These are phyloP conservation scores for Boechera retrofracta DNA, from an alignment of 345 rosid genomes.

Conservation along the genomic window DNA sequence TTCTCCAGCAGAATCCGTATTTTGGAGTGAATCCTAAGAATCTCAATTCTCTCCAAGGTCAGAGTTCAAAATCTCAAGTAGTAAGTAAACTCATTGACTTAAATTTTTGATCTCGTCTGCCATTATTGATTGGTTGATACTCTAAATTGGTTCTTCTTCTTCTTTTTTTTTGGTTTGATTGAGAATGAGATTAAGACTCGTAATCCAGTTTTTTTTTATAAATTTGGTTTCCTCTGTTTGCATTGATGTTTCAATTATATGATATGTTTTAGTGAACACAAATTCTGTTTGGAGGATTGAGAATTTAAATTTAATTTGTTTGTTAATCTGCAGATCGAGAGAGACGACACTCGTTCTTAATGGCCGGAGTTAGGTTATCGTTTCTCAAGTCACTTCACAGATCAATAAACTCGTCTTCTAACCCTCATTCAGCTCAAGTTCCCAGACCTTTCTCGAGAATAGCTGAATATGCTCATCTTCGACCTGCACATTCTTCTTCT, in stretches of 20 bases:
- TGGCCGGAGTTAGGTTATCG: conserved; percentile 56
- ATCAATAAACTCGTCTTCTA: conserved; percentile 33
- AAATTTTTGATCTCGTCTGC: background rate
- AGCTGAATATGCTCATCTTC: conserved; percentile 34
- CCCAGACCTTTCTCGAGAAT: background rate
- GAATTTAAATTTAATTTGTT: background rate
- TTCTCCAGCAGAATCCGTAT: too few relatives aligned
- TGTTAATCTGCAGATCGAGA: background rate
- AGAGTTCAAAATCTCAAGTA: background rate
- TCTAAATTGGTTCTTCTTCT: background rate
- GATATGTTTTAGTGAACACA: too few relatives aligned
- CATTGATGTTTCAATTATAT: too few relatives aligned
- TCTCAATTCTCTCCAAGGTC: too few relatives aligned
- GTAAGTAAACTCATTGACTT: background rate
- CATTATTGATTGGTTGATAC: background rate
- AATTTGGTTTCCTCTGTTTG: too few relatives aligned
- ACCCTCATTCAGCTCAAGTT: too few relatives aligned
- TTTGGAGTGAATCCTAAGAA: too few relatives aligned
- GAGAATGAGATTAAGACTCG: too few relatives aligned
- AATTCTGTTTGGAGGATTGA: background rate
- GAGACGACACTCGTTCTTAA: conserved; percentile 3
- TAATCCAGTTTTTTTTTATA: too few relatives aligned
- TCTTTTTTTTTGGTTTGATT: too few relatives aligned
- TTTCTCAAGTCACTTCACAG: conserved; percentile 48
- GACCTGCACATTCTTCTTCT: conserved; percentile 31